phyloP scores from a whole-genome alignment of 805 yeast species.

The Grigorovia jiainica region DNA sequence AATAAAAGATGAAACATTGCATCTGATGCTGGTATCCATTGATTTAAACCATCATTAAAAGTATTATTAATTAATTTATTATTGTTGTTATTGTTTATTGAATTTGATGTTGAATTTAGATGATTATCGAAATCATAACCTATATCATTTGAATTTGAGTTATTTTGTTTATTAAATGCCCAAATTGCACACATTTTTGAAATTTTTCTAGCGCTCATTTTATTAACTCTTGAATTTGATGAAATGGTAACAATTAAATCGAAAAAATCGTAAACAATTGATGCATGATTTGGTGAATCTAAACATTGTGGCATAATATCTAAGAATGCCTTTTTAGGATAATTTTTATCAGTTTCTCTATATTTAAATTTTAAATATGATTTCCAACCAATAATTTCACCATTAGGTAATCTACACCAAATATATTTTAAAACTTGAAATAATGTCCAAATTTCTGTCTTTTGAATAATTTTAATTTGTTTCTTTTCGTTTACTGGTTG shows the following conservation, averaged over 20 bases:
- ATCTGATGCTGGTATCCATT: constrained; percentile 75
- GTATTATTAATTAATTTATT: constrained; percentile 22
- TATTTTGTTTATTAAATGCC: constrained; percentile 52
- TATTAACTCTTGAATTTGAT: constrained; percentile 68
- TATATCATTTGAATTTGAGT: constrained; percentile 8
- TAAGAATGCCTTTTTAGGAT: constrained; percentile 64
- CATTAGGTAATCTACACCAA: constrained; percentile 78
- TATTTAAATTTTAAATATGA: constrained; percentile 62
- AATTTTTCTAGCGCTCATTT: constrained; percentile 70
- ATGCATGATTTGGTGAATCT: constrained; percentile 78
- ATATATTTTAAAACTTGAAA: constrained; percentile 69
- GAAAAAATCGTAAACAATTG: constrained; percentile 79
- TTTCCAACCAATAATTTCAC: constrained; percentile 79
- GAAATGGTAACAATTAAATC: constrained; percentile 71
- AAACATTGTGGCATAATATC: constrained; percentile 79
- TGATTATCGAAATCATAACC: not conserved
- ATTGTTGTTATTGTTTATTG: constrained; percentile 13
- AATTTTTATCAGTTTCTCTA: constrained; percentile 54
- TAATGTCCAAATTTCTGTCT: constrained; percentile 59
- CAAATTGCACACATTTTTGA: constrained; percentile 77
- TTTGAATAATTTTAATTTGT: constrained; percentile 33
- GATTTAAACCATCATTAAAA: constrained; percentile 61
- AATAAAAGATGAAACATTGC: constrained; percentile 76
- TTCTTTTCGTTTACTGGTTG: constrained; percentile 36
- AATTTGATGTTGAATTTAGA: constrained; percentile 18